Evolutionary conservation across 148 eudicot genomes (phyloP).

Genomic region (Rhododendron henanense): DNA sequence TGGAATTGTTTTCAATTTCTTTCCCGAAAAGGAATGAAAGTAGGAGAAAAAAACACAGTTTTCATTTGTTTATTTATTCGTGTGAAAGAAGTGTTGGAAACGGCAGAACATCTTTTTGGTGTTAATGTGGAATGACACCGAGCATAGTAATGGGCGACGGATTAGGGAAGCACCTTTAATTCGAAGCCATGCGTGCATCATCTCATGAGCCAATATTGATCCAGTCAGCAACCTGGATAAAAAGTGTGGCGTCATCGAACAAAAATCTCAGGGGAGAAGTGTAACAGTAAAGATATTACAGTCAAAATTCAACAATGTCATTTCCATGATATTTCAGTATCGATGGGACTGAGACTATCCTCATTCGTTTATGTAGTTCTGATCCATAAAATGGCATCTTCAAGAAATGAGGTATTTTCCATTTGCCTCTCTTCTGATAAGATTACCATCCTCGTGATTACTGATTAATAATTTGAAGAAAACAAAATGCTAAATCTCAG

Average conservation of each 20-base stretch:
- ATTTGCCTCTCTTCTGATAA: background rate
- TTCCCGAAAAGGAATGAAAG: background rate
- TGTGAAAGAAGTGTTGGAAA: background rate
- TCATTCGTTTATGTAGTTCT: background rate
- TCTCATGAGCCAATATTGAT: slow-evolving; percentile 1
- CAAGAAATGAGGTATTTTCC: background rate
- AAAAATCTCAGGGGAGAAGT: background rate
- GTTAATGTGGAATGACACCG: background rate
- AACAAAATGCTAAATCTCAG: background rate
- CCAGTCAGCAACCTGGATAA: background rate
- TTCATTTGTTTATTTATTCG: background rate
- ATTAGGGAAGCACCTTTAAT: background rate
- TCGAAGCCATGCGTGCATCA: slow-evolving; percentile 4
- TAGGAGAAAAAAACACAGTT: background rate
- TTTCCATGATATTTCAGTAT: background rate
- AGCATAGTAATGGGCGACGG: background rate
- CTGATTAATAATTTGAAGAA: background rate
- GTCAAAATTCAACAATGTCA: background rate
- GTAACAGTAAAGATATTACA: background rate
- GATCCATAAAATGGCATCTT: background rate
- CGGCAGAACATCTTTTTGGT: background rate
- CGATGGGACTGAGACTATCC: background rate
- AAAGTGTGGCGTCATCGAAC: background rate
- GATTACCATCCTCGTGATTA: background rate
- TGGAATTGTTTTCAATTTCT: background rate